These are phyloP conservation scores for Tremellales sp. DNA, from an alignment of 1,284 basidiomycete species.

Conservation along the genomic window DNA sequence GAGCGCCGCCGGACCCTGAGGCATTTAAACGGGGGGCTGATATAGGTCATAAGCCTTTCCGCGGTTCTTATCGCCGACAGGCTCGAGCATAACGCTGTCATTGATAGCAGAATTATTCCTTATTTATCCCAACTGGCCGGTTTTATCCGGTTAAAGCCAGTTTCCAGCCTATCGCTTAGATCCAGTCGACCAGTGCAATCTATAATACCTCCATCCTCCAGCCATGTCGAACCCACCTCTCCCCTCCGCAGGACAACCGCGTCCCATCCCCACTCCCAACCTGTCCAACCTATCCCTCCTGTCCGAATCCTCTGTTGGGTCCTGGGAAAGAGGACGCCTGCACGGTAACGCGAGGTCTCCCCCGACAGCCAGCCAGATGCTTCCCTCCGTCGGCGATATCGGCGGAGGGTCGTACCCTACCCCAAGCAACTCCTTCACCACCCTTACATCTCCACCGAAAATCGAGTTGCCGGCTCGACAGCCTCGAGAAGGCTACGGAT, in stretches of 20 bases:
- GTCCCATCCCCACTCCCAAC: slow-evolving; percentile 27
- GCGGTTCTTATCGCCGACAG: slow-evolving; percentile 7
- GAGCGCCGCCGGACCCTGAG: background rate
- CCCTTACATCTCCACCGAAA: too few relatives aligned
- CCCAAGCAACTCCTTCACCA: too few relatives aligned
- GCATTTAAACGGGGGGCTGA: background rate
- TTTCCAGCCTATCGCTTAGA: background rate
- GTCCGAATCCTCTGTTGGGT: slow-evolving; percentile 43
- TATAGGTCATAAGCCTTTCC: background rate
- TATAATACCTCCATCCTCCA: background rate
- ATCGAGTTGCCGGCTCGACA: too few relatives aligned
- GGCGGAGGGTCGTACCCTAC: slow-evolving; percentile 14
- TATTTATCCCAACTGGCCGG: background rate
- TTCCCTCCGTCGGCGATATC: slow-evolving; percentile 1
- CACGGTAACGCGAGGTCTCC: slow-evolving; percentile 38
- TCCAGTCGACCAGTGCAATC: background rate
- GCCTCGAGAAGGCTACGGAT: slow-evolving; percentile 70
- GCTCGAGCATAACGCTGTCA: background rate
- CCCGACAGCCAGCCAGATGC: slow-evolving; percentile 11
- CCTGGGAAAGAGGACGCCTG: slow-evolving; percentile 44
- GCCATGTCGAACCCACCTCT: background rate
- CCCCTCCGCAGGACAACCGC: slow-evolving; percentile 5
- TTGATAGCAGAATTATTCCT: background rate
- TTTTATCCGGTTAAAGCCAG: background rate
- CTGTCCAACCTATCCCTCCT: slow-evolving; percentile 34